A percentile compares a stretch with the other conserved stretches of the same genome.
Evolutionary conservation across 2,329 filamentous ascomycete genomes (phyloP).

Genomic region (Phialophora tarda): DNA sequence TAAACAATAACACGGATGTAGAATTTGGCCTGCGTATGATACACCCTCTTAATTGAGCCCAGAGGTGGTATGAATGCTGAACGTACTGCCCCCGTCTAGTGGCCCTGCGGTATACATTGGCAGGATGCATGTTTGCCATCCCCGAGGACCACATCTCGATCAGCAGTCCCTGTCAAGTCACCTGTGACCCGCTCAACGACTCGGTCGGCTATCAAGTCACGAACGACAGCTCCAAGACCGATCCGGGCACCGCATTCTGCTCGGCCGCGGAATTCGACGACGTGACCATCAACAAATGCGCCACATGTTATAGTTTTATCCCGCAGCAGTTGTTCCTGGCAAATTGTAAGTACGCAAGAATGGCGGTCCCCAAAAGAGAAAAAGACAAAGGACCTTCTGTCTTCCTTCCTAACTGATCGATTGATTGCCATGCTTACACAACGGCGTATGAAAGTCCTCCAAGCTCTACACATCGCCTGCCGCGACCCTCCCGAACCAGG

Average conservation of each 20-base stretch:
- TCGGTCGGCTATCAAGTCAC: constrained; percentile 43
- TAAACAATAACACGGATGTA: constrained; percentile 50
- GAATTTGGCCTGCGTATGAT: constrained; percentile 54
- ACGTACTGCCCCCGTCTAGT: constrained; percentile 42
- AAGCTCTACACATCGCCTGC: constrained; percentile 54
- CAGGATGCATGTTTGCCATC: constrained; percentile 51
- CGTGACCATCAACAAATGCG: constrained; percentile 50
- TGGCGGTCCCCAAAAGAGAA: too few species aligned
- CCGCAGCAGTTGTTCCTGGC: constrained; percentile 49
- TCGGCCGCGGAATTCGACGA: constrained; percentile 48
- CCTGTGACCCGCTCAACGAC: constrained; percentile 45
- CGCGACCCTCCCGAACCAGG: constrained; percentile 47
- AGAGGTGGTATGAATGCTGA: constrained; percentile 21
- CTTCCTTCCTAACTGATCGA: not conserved
- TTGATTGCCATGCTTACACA: not conserved
- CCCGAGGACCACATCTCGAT: constrained; percentile 46
- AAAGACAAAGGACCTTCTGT: not conserved
- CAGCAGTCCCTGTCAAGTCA: constrained; percentile 53
- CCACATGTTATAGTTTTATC: constrained; percentile 52
- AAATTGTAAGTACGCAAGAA: constrained; percentile 50
- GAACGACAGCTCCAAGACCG: constrained; percentile 40
- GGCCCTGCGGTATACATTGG: constrained; percentile 53
- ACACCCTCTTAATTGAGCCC: not conserved
- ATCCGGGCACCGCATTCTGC: constrained; percentile 49
- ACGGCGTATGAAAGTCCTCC: constrained; percentile 46